Base-by-base conservation (phyloP, 2,329 filamentous ascomycete species). In the Aspergillus niger region DNA sequence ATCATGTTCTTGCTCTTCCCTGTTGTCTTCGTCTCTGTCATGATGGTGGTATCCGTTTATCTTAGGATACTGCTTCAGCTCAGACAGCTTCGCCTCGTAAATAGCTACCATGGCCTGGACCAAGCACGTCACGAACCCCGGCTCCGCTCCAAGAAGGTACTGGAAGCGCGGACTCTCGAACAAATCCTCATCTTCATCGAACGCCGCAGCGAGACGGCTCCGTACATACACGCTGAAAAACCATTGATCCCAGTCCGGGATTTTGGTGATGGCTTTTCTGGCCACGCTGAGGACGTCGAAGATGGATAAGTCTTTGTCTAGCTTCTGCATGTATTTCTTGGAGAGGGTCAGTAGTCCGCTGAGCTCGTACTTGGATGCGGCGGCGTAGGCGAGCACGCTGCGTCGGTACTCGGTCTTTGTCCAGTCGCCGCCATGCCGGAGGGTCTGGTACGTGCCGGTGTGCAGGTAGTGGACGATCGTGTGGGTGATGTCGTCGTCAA, bases 401-500 rank as follows among this genome's bases (percentile, higher is more conserved):
- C 53, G 53, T 8, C 53, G 38, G 53, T 55, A 55, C 24, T 55
- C 53, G 1, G 53, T 55, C 7, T 55, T 55, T n/a, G 53, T 55
- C 53, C 53, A 55, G 39, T 55, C 53, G 39, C 53, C 36, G 53
- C 39, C 17, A 15, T 43, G 53, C 13, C 53, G 53, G 32, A 55
- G 53, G 15, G 53, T 55, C 17, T 55, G 53, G 41, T 55, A 55
- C 3, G 32, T 36, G 8, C 53, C 53, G 1, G 53, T 55, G 39
- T 55, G 53, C 0, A 55, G 53, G 26, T 55, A 55, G 41, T 55
- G 53, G 10, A 55, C 53, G 15, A 55, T 32, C 2, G 53, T 55
- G 39, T 55, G 53, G 10, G 43, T 47, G 53, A 55, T 30, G 39
- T 55, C 53, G 39, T 55, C 53, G 53, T 55, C 53, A 39, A 55